Evolutionary conservation across 192 early-diverging fungal species (phyloP).

Genomic region (Obelidium mucronatum): DNA sequence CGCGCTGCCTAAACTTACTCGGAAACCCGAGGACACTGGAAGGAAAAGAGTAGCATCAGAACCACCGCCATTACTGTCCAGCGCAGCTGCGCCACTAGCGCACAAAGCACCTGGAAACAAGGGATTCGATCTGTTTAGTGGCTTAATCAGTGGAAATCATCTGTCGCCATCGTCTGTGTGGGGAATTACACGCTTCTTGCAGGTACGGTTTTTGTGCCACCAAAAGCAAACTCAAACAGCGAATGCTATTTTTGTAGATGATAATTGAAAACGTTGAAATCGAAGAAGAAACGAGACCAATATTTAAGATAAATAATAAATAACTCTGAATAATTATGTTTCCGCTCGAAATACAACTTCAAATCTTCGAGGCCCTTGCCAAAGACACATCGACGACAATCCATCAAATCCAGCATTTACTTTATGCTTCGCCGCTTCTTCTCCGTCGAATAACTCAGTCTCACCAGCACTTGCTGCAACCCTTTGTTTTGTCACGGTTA

Average conservation of each 20-base stretch:
- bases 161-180: not conserved
- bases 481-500: not conserved
- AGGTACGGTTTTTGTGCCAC: not conserved
- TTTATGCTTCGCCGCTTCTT: not conserved
- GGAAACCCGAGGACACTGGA: not conserved
- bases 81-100: too few relatives aligned
- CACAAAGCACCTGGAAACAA: not conserved
- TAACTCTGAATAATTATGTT: not conserved
- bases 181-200: not conserved
- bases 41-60: not conserved
- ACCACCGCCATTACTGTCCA: not conserved
- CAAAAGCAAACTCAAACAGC: not conserved
- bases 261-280: not conserved
- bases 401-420: not conserved
- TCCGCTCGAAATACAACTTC: not conserved
- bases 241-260: conserved; percentile 4
- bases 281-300: not conserved
- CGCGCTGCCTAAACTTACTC: not conserved
- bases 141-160: not conserved
- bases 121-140: not conserved
- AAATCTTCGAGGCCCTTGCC: not conserved
- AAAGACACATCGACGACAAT: not conserved
- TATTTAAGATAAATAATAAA: not conserved
- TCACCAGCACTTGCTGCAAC: not conserved
- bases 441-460: not conserved